Evolutionary conservation across 2,329 filamentous ascomycete genomes (phyloP).

Genomic region (Dendrostoma leiphaemia): DNA sequence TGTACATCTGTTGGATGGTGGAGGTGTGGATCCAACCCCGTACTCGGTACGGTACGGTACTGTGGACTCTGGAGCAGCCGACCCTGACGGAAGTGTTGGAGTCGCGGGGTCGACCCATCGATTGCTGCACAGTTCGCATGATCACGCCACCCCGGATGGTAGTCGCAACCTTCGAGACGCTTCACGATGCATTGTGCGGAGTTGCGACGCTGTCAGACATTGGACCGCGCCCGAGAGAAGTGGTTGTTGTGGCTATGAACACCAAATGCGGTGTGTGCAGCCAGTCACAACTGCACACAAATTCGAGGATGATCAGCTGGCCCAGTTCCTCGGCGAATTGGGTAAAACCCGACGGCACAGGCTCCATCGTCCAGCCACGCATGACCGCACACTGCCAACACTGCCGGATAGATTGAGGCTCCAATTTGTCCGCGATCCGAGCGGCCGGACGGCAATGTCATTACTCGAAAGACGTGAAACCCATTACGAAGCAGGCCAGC

Average conservation of each 20-base stretch:
- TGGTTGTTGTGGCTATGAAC: not conserved
- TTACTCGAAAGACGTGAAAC: not conserved
- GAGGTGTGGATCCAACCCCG: not conserved
- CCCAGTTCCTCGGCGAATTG: not conserved
- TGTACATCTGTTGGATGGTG: too few species aligned
- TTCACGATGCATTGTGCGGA: not conserved
- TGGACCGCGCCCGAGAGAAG: not conserved
- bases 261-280: not conserved
- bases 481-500: not conserved
- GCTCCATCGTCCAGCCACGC: not conserved
- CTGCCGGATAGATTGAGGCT: not conserved
- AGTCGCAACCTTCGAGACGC: not conserved
- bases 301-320: not conserved
- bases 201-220: not conserved
- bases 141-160: not conserved
- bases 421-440: not conserved
- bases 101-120: not conserved
- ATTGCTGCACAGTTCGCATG: conserved; percentile 1
- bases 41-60: too few species aligned
- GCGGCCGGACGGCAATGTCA: not conserved
- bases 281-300: not conserved
- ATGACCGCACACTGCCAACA: too few species aligned
- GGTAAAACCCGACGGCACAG: not conserved
- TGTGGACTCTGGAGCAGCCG: too few species aligned
- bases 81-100: conserved; percentile 3